A percentile compares a stretch with the other conserved stretches of the same genome.
Evolutionary conservation across 176 grass and related monocot genomes (phyloP).

Genomic region (Urochloa ruziziensis): DNA sequence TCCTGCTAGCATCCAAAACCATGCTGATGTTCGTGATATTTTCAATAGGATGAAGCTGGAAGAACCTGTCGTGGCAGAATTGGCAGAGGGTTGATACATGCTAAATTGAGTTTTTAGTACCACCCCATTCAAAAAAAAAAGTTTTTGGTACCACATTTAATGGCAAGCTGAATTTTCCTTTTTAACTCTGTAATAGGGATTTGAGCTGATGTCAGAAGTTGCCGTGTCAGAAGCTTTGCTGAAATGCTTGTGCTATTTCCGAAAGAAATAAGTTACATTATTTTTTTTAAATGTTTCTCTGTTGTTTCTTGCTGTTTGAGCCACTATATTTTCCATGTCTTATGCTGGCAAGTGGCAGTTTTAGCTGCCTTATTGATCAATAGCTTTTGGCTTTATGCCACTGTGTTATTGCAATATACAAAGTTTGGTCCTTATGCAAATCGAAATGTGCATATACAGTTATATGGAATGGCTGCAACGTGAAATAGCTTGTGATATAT

Average conservation of each 20-base stretch:
- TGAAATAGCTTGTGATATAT: background rate
- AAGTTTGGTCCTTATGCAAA: no score
- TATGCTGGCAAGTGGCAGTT: background rate
- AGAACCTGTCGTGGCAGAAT: conserved; percentile 27
- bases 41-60: conserved; percentile 57
- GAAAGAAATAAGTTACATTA: conserved; percentile 24
- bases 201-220: conserved; percentile 16
- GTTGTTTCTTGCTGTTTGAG: background rate
- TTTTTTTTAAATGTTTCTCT: background rate
- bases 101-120: conserved; percentile 1
- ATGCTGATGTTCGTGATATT: conserved; percentile 65
- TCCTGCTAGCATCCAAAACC: conserved; percentile 60
- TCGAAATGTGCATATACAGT: background rate
- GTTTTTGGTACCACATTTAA: conserved; percentile 11
- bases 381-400: background rate
- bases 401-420: background rate
- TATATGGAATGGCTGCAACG: background rate
- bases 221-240: conserved; percentile 28
- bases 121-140: no score
- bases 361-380: background rate
- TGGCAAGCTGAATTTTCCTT: conserved; percentile 23
- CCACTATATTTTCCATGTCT: conserved; percentile 10
- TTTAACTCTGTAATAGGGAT: conserved; percentile 34
- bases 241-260: background rate
- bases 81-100: conserved; percentile 33